Conservation (phyloP, 129 eudicot species). For the Centrapalus pauciflorus region DNA sequence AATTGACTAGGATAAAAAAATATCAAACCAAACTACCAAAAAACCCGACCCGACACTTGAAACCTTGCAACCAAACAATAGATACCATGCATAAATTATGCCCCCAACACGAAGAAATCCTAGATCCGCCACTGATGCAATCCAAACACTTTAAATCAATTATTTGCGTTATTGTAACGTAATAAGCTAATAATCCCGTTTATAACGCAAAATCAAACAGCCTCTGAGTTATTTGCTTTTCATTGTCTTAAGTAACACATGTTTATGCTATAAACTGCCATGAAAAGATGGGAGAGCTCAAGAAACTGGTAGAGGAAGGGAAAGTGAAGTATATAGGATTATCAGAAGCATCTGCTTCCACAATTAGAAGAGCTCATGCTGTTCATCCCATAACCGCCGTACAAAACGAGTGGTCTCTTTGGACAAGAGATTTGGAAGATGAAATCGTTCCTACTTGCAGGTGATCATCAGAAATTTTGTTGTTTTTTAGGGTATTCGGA, state of each 20-base stretch:
- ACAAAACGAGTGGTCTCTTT: constrained; percentile 64
- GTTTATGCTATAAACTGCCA: background rate
- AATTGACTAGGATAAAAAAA: no score
- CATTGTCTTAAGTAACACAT: background rate
- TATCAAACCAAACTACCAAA: no score
- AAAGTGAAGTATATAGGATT: constrained; percentile 65
- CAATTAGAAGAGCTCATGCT: constrained; percentile 76
- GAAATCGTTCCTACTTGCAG: constrained; percentile 63
- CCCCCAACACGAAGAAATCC: no score
- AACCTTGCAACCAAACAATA: no score
- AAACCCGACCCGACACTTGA: no score
- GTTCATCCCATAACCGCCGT: constrained; percentile 73
- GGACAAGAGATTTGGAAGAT: constrained; percentile 63
- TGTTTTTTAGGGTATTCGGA: background rate
- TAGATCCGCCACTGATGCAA: background rate
- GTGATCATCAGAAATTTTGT: constrained; percentile 10
- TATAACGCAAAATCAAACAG: background rate
- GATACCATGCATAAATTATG: no score
- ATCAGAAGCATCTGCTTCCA: constrained; percentile 67
- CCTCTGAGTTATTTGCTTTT: background rate
- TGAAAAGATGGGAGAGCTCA: constrained; percentile 50
- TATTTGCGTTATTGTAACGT: no score
- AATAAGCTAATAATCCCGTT: no score
- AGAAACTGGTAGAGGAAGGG: constrained; percentile 71
- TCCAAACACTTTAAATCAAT: no score